phyloP scores from a whole-genome alignment of 2,329 filamentous ascomycete species.

The Ascochyta pisi region DNA sequence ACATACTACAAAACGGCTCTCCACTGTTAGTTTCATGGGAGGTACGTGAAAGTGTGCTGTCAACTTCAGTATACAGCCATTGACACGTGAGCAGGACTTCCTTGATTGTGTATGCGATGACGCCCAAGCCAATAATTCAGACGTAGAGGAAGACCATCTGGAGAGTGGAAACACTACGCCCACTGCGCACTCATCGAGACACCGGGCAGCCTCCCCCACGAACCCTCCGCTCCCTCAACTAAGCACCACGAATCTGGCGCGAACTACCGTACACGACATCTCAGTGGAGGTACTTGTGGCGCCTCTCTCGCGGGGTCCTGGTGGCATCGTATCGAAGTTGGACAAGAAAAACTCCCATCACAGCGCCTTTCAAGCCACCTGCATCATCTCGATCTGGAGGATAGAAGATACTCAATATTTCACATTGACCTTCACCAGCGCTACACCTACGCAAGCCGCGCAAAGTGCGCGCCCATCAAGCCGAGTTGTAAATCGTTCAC shows the following conservation, averaged over 20 bases:
- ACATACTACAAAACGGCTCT: slow-evolving; percentile 72
- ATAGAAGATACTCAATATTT: slow-evolving; percentile 73
- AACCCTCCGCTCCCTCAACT: slow-evolving; percentile 30
- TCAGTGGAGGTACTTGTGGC: slow-evolving; percentile 73
- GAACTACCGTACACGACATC: slow-evolving; percentile 62
- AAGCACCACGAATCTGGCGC: slow-evolving; percentile 47
- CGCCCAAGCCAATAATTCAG: slow-evolving; percentile 20
- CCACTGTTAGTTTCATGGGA: slow-evolving; percentile 61
- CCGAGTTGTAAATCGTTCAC: slow-evolving; percentile 53
- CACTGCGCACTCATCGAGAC: slow-evolving; percentile 24
- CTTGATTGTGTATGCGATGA: slow-evolving; percentile 54
- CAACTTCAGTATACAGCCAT: background rate
- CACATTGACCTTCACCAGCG: slow-evolving; percentile 76
- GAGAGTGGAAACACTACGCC: slow-evolving; percentile 41
- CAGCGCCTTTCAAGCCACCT: slow-evolving; percentile 66
- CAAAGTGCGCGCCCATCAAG: slow-evolving; percentile 36
- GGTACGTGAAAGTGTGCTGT: slow-evolving; percentile 33
- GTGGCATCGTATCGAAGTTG: slow-evolving; percentile 18
- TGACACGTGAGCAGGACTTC: slow-evolving; percentile 46
- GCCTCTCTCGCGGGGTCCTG: slow-evolving; percentile 37
- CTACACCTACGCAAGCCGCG: slow-evolving; percentile 36
- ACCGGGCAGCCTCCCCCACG: slow-evolving; percentile 10
- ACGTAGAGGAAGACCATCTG: slow-evolving; percentile 20
- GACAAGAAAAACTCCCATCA: slow-evolving; percentile 25
- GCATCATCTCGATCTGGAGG: slow-evolving; percentile 80